Evolutionary conservation across 2,329 filamentous ascomycete species (phyloP).

Genomic region (Penicillium sp.): DNA sequence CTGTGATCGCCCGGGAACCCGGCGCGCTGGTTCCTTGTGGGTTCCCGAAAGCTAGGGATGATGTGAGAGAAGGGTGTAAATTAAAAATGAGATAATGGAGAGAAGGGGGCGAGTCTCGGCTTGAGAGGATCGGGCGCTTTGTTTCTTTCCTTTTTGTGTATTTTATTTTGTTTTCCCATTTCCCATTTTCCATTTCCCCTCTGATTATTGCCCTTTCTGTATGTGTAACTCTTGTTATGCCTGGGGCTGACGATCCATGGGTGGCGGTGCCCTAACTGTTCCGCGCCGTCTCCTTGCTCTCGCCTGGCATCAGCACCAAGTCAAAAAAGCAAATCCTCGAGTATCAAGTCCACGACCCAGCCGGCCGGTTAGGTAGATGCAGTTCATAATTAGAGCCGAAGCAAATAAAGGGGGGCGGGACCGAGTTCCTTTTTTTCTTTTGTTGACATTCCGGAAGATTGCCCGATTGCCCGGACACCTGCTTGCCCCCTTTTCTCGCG

Average conservation of each 20-base stretch:
- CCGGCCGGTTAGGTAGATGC: neutral
- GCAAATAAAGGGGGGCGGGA: neutral
- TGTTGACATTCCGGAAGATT: conserved; percentile 15
- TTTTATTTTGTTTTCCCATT: conserved; percentile 2
- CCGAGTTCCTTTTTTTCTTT: neutral
- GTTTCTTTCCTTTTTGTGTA: neutral
- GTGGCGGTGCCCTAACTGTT: conserved; percentile 14
- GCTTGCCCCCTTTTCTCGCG: conserved; percentile 5
- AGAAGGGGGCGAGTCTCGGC: conserved; percentile 3
- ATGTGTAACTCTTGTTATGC: conserved; percentile 23
- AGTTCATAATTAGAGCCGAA: neutral
- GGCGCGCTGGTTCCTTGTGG: conserved; percentile 21
- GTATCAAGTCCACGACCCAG: neutral
- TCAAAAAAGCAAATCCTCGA: neutral
- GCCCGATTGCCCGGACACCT: conserved; percentile 13
- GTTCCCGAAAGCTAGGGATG: conserved; percentile 18
- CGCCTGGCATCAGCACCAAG: conserved; percentile 1
- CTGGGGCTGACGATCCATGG: conserved; percentile 23
- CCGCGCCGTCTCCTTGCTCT: conserved; percentile 13
- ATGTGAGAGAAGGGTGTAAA: neutral
- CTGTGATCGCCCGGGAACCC: conserved; percentile 25
- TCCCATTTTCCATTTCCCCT: conserved; percentile 1
- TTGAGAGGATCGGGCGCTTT: neutral
- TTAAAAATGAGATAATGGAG: neutral
- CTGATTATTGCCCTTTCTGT: conserved; percentile 4